Evolutionary conservation across 1,284 basidiomycete species (phyloP).

Genomic region (Flammula alnicola): DNA sequence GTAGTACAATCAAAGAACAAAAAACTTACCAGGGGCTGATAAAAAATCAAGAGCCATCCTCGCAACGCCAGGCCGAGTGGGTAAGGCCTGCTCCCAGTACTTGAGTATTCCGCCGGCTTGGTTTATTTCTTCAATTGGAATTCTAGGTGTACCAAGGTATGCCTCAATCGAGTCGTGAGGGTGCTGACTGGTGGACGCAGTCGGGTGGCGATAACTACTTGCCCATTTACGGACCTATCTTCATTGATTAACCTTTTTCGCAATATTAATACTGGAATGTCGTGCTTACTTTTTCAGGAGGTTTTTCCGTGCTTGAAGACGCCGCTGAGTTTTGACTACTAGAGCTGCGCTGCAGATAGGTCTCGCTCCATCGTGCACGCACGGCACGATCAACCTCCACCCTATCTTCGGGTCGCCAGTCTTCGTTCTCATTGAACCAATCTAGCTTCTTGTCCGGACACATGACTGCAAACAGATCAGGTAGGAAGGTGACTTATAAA

Average conservation of each 20-base stretch:
- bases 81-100: conserved; percentile 16
- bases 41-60: conserved; percentile 27
- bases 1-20: not conserved
- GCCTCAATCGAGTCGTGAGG: conserved; percentile 16
- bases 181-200: not conserved
- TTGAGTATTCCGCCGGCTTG: conserved; percentile 22
- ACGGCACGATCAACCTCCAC: not conserved
- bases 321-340: not conserved
- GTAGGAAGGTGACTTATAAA: not conserved
- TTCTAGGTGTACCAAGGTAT: conserved; percentile 18
- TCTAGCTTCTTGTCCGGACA: conserved; percentile 17
- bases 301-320: not conserved
- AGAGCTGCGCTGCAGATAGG: not conserved
- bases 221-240: not conserved
- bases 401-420: not conserved
- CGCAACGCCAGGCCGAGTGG: conserved; percentile 17
- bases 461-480: conserved; percentile 15
- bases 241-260: not conserved
- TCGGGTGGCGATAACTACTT: not conserved
- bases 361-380: not conserved
- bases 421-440: conserved; percentile 14
- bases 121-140: conserved; percentile 7
- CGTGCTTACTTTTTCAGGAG: too few species aligned
- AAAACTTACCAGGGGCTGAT: conserved; percentile 23
- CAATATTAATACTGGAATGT: not conserved